Conservation (phyloP, 768 basidiomycete species). For the Lactifluus piperatus region DNA sequence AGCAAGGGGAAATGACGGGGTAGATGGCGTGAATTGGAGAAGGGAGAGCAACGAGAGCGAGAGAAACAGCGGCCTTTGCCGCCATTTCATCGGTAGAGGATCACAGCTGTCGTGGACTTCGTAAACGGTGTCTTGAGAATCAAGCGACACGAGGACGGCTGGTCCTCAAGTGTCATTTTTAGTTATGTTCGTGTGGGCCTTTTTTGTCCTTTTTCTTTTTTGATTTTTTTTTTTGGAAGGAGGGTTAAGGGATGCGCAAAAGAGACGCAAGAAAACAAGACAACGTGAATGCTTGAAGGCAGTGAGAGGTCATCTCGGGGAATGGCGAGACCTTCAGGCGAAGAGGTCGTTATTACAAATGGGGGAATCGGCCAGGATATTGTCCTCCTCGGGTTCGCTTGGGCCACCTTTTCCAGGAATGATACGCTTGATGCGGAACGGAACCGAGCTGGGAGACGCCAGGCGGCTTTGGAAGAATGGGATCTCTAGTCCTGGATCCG, state of each 20-base stretch:
- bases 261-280: background rate
- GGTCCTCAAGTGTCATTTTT: background rate
- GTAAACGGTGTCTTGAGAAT: background rate
- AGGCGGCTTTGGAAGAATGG: conserved; percentile 10
- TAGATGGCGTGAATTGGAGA: conserved; percentile 4
- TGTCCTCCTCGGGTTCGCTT: background rate
- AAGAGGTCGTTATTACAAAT: conserved; percentile 20
- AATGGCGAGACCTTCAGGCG: conserved; percentile 7
- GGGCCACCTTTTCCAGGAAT: background rate
- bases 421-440: background rate
- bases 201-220: background rate
- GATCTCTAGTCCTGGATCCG: conserved; percentile 13
- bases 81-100: background rate
- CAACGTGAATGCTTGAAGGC: background rate
- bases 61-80: conserved; percentile 5
- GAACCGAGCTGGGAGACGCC: background rate
- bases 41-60: background rate
- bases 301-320: conserved; percentile 11
- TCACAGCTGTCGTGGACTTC: conserved; percentile 6
- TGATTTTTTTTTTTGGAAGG: background rate
- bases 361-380: conserved; percentile 2
- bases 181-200: background rate
- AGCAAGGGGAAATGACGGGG: background rate
- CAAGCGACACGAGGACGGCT: background rate
- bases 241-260: background rate